phyloP scores from a whole-genome alignment of 192 early-diverging fungal species.

The Coemansia sp. region DNA sequence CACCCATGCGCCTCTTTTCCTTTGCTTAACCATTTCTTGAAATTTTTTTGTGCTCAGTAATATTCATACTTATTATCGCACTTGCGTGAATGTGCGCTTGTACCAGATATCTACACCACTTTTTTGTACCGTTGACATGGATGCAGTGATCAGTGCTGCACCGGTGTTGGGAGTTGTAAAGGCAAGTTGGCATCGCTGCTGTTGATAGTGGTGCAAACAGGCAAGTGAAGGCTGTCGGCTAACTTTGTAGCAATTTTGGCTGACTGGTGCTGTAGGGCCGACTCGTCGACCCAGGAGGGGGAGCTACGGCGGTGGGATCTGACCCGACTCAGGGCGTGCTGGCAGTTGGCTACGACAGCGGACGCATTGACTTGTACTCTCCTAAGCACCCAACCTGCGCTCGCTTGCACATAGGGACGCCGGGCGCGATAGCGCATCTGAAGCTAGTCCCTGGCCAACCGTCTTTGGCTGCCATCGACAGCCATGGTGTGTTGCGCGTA shows the following conservation, averaged over 20 bases:
- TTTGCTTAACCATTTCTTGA: background rate
- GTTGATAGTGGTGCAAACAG: background rate
- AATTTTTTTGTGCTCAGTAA: background rate
- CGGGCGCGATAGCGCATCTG: slow-evolving; percentile 22
- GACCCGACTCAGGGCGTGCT: slow-evolving; percentile 37
- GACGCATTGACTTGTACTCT: slow-evolving; percentile 27
- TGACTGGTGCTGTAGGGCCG: slow-evolving; percentile 20
- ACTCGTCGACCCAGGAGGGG: slow-evolving; percentile 24
- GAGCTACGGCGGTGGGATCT: slow-evolving; percentile 36
- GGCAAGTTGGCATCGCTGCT: slow-evolving; percentile 8
- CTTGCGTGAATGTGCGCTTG: slow-evolving; percentile 1
- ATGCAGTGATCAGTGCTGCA: background rate
- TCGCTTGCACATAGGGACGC: slow-evolving; percentile 4
- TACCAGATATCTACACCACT: background rate
- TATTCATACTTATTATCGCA: background rate
- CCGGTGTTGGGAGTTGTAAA: slow-evolving; percentile 18
- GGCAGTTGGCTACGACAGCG: slow-evolving; percentile 35
- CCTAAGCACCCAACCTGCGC: slow-evolving; percentile 14
- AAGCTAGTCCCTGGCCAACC: slow-evolving; percentile 23
- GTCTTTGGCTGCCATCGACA: slow-evolving; percentile 30
- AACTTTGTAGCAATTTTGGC: background rate
- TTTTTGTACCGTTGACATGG: slow-evolving; percentile 2
- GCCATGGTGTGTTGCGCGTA: slow-evolving; percentile 29
- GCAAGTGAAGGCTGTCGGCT: background rate
- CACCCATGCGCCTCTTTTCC: background rate